Base-by-base conservation (phyloP, 352 stramenopile genomes). In the Chloridella minuta region DNA sequence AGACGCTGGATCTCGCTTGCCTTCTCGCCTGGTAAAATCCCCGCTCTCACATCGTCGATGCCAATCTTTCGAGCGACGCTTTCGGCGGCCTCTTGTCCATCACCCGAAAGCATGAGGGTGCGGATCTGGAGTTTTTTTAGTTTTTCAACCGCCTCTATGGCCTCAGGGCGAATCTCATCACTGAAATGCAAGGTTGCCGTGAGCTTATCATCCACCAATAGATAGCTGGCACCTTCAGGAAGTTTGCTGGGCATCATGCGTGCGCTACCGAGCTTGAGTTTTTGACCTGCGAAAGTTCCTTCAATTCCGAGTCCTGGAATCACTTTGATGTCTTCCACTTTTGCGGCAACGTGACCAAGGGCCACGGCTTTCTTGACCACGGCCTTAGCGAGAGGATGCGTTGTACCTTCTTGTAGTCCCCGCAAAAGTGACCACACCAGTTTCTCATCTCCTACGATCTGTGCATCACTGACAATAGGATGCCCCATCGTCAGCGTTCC, bases 401-500 rank as follows among this genome's bases (percentile, higher is more conserved):
- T 94, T 28, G 92, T 97, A 86, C 91, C 92, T 21, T 94, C 90
- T 89, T 98, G 95, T 2, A 94, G 92, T 85, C 92, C 88, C 88
- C 94, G 91, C 23, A 91, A 89, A n/a, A 94, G 88, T 30, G 90
- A 91, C 18, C 94, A 93, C 0, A 95, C 87, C 86, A 92, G 89
- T 80, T 93, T 92, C 40, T 96, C 93, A 21, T 49, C 24, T 18
- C 86, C 27, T 3, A 30, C 27, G 27, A 30, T 30, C 27, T 30
- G 27, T 4, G 27, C 90, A 86, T 95, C 90, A 49, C 91, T 93
- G 80, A 97, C 92, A 2, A 91, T 90, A 2, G 94, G 94, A 66
- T 93, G 91, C 2, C 95, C 95, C 18, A 93, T 91, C 0, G 95
- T 98, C 10, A 99, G 88, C n/a, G 96, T 98, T 0, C 97, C 97